Evolutionary conservation across 257 asterid genomes (phyloP).

Genomic region (Rehmannia glutinosa): DNA sequence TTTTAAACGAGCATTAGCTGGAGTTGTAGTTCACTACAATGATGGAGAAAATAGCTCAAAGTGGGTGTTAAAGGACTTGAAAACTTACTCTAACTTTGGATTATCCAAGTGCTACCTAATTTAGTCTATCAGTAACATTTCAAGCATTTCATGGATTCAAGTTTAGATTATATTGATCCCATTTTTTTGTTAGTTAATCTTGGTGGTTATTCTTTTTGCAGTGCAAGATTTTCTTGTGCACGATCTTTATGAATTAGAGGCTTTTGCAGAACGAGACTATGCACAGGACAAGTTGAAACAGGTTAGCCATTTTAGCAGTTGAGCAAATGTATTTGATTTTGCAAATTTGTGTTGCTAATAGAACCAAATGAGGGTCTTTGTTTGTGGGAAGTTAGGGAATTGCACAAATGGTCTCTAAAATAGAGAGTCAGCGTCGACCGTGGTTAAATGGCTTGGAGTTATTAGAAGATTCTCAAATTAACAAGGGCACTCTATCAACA

Average conservation of each 20-base stretch:
- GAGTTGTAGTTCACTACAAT: too few relatives aligned
- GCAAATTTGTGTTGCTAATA: background rate
- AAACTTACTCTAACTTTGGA: too few relatives aligned
- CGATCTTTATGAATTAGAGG: slow-evolving; percentile 48
- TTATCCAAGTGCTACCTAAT: too few relatives aligned
- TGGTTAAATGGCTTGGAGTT: slow-evolving; percentile 71
- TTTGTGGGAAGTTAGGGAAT: slow-evolving; percentile 47
- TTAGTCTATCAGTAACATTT: too few relatives aligned
- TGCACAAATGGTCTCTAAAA: slow-evolving; percentile 47
- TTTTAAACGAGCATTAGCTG: too few relatives aligned
- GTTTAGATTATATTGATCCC: background rate
- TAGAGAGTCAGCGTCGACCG: slow-evolving; percentile 47
- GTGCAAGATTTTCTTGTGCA: slow-evolving; percentile 72
- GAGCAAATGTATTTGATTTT: background rate
- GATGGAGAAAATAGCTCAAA: too few relatives aligned
- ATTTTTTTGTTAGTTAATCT: background rate
- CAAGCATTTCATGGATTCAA: slow-evolving; percentile 1
- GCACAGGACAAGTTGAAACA: slow-evolving; percentile 52
- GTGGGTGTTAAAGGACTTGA: too few relatives aligned
- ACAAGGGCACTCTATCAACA: slow-evolving; percentile 49
- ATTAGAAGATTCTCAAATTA: slow-evolving; percentile 47
- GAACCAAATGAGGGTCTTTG: background rate
- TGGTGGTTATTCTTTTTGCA: slow-evolving; percentile 17
- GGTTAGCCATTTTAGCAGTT: slow-evolving; percentile 30
- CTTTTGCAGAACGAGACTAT: slow-evolving; percentile 36